Conservation (phyloP, 2,329 filamentous ascomycete species). For the Cordyceps fumosorosea region DNA sequence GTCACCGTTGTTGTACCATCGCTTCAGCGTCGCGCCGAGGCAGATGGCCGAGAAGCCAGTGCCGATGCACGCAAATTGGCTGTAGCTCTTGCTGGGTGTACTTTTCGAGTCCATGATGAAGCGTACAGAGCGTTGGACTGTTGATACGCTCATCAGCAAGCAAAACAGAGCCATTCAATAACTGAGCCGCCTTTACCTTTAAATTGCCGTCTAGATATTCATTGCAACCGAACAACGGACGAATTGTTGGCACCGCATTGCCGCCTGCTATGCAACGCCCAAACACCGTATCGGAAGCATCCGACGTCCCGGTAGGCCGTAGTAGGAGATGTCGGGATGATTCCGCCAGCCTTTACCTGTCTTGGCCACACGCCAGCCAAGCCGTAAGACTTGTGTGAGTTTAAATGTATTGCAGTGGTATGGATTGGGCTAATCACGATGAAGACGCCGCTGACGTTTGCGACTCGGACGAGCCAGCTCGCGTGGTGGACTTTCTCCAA, state of each 20-base stretch:
- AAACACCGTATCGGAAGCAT: background rate
- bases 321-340: background rate
- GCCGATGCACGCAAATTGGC: conserved; percentile 43
- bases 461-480: background rate
- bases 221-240: background rate
- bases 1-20: conserved; percentile 50
- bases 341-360: background rate
- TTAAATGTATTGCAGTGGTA: background rate
- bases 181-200: background rate
- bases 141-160: background rate
- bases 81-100: conserved; percentile 20
- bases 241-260: background rate
- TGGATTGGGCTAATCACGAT: background rate
- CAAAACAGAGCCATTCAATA: background rate
- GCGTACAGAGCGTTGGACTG: background rate
- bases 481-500: background rate
- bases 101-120: conserved; percentile 12
- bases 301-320: background rate
- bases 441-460: background rate
- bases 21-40: conserved; percentile 51
- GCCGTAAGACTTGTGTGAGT: no score
- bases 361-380: background rate
- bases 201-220: background rate
- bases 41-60: conserved; percentile 57
- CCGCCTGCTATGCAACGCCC: background rate